These are phyloP conservation scores for Neurospora sp. DNA, from an alignment of 495 filamentous ascomycete genomes.

Conservation along the genomic window DNA sequence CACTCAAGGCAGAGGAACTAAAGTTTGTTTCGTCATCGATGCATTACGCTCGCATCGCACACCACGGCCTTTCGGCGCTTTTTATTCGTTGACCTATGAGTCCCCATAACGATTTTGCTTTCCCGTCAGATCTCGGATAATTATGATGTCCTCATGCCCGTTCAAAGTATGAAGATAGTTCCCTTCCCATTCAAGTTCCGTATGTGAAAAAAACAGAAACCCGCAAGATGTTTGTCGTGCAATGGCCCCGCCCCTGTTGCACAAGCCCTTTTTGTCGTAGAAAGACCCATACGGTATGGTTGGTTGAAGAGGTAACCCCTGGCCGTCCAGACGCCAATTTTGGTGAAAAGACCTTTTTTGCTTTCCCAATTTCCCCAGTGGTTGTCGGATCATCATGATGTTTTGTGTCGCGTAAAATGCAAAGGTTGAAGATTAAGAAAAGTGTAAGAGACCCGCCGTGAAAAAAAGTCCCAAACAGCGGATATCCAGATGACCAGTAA, in stretches of 20 bases:
- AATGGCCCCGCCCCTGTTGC: background rate
- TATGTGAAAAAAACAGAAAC: background rate
- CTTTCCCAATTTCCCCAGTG: constrained; percentile 23
- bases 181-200: background rate
- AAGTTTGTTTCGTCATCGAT: background rate
- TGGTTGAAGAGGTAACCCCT: constrained; percentile 7
- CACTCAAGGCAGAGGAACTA: background rate
- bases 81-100: background rate
- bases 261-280: background rate
- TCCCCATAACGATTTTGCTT: background rate
- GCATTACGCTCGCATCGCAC: background rate
- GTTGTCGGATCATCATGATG: constrained; percentile 15
- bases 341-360: constrained; percentile 6
- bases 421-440: constrained; percentile 7
- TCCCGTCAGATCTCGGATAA: background rate
- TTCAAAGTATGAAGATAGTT: background rate
- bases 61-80: background rate
- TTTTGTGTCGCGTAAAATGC: constrained; percentile 5
- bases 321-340: constrained; percentile 22
- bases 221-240: background rate
- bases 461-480: constrained; percentile 15
- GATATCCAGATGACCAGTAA: constrained; percentile 27
- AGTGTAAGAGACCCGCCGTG: constrained; percentile 3
- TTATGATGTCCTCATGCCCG: background rate
- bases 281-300: background rate